Conservation (phyloP, 2,329 filamentous ascomycete genomes). For the Aureobasidium sp. region DNA sequence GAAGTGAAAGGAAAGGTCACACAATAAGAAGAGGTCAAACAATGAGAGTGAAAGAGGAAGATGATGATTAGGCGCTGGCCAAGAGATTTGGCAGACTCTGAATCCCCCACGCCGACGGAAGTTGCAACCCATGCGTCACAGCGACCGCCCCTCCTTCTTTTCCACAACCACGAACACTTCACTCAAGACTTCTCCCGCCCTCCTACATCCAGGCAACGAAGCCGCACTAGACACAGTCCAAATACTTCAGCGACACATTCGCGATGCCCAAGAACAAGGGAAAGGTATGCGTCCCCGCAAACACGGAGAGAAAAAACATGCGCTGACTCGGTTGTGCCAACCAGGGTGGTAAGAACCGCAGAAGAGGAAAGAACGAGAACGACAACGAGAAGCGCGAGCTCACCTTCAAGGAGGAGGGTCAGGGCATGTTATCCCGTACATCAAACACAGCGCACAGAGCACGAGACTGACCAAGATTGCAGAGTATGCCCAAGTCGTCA, state of each 20-base stretch:
- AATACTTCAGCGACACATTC: conserved; percentile 25
- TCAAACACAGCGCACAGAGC: not conserved
- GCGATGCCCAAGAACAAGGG: conserved; percentile 99
- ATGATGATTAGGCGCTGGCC: not conserved
- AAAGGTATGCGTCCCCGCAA: conserved; percentile 57
- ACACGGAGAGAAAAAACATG: conserved; percentile 15
- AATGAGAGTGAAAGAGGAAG: not conserved
- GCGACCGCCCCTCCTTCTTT: conserved; percentile 8
- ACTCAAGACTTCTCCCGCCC: conserved; percentile 1
- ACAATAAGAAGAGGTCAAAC: not conserved
- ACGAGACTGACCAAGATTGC: conserved; percentile 19
- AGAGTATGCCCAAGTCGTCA: conserved; percentile 81
- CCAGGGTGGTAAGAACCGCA: conserved; percentile 95
- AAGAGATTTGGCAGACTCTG: conserved; percentile 14
- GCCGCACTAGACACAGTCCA: conserved; percentile 18
- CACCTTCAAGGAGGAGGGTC: conserved; percentile 97
- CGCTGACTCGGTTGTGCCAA: conserved; percentile 25
- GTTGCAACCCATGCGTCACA: conserved; percentile 1
- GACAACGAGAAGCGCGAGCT: conserved; percentile 99
- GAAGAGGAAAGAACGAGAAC: conserved; percentile 79
- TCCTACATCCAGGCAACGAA: conserved; percentile 20
- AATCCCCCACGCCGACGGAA: conserved; percentile 5
- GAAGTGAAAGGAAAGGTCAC: not conserved
- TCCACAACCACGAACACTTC: not conserved
- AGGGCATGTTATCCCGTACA: conserved; percentile 47